Evolutionary conservation across 352 stramenopile genomes (phyloP).

Genomic region (Globisporangium polare): DNA sequence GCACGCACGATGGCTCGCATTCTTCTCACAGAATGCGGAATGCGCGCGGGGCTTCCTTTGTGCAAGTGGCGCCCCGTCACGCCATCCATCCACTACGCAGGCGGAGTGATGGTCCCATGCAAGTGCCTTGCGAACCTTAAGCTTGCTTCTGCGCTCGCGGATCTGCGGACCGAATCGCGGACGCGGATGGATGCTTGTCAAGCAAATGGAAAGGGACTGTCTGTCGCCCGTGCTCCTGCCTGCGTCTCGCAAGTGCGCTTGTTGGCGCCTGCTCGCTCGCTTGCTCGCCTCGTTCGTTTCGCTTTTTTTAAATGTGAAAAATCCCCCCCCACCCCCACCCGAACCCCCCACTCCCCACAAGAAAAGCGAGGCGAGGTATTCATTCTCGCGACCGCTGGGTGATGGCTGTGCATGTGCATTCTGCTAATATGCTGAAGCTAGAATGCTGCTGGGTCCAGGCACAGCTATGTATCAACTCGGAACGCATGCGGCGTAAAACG

Average conservation of each 20-base stretch:
- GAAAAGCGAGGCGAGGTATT: too few relatives aligned
- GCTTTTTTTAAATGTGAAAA: constrained; percentile 7
- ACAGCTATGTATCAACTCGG: too few relatives aligned
- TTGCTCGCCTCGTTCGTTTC: not conserved
- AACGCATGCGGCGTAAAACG: too few relatives aligned
- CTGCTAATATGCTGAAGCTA: too few relatives aligned
- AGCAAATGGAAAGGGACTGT: not conserved
- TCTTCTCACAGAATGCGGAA: not conserved
- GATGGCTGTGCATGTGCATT: too few relatives aligned
- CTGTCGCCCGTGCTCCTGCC: not conserved
- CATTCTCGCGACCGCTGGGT: too few relatives aligned
- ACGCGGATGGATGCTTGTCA: constrained; percentile 6
- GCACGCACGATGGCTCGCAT: not conserved
- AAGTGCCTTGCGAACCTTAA: too few relatives aligned
- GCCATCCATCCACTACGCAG: not conserved
- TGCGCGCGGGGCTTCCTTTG: not conserved
- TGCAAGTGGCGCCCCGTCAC: not conserved
- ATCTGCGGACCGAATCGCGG: too few relatives aligned
- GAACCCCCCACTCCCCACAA: constrained; percentile 1
- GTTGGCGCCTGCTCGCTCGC: too few relatives aligned
- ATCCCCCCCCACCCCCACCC: constrained; percentile 10
- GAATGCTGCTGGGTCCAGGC: too few relatives aligned
- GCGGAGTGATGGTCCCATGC: constrained; percentile 4
- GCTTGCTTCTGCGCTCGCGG: not conserved
- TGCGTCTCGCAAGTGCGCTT: too few relatives aligned